Percentiles rank a stretch among this genome's conserved stretches.
phyloP scores from a whole-genome alignment of 2,329 filamentous ascomycete species.

The Sporothrix variecibatus region DNA sequence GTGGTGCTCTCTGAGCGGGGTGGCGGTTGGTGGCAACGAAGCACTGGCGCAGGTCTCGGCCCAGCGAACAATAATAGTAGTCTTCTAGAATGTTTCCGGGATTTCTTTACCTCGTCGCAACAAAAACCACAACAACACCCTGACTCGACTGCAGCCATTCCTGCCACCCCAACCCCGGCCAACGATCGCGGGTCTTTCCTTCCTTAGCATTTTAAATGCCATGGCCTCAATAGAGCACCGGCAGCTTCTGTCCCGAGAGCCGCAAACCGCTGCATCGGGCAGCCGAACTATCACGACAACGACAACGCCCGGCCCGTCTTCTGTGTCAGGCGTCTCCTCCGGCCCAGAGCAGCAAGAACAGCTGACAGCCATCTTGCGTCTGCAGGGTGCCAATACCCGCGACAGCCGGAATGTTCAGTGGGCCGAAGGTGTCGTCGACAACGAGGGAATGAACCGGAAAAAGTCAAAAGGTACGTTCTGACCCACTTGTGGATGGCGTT shows the following conservation, averaged over 20 bases:
- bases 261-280: slow-evolving; percentile 2
- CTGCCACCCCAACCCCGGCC: background rate
- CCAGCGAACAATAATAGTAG: background rate
- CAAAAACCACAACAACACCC: background rate
- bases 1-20: background rate
- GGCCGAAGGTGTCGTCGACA: slow-evolving; percentile 92
- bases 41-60: background rate
- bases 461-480: slow-evolving; percentile 76
- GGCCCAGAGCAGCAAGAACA: slow-evolving; percentile 31
- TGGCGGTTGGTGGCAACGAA: background rate
- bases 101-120: background rate
- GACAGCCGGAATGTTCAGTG: slow-evolving; percentile 73
- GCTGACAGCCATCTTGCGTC: slow-evolving; percentile 49
- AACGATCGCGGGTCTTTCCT: background rate
- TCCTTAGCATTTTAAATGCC: background rate
- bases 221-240: background rate
- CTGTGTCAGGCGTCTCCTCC: slow-evolving; percentile 32
- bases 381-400: slow-evolving; percentile 52
- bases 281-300: slow-evolving; percentile 20
- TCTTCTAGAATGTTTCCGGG: background rate
- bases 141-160: background rate
- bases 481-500: background rate
- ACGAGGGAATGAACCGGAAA: slow-evolving; percentile 92
- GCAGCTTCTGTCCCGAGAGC: background rate
- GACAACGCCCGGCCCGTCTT: background rate